Percentiles rank a stretch among this genome's conserved stretches.
These are phyloP conservation scores for Myrica gale DNA, from an alignment of 306 rosid genomes.

Conservation along the genomic window DNA sequence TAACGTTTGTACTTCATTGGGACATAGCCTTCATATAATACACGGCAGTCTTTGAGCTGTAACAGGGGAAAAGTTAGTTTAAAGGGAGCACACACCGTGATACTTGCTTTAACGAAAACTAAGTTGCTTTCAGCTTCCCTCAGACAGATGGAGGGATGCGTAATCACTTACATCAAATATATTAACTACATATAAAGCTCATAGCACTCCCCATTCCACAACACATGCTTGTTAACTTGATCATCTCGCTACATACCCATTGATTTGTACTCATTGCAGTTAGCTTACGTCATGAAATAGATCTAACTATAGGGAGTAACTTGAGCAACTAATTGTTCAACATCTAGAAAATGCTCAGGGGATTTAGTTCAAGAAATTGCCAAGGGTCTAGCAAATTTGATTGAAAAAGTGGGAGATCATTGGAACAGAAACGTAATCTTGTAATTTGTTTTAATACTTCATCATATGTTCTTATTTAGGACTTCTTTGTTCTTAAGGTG, in stretches of 20 bases:
- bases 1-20: constrained; percentile 92
- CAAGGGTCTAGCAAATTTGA: neutral
- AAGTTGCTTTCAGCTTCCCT: constrained; percentile 1
- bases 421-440: neutral
- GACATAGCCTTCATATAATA: constrained; percentile 78
- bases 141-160: neutral
- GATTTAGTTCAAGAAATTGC: neutral
- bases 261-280: neutral
- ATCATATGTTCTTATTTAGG: neutral
- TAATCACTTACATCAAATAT: constrained; percentile 2
- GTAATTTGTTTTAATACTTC: neutral
- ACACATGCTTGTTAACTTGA: neutral
- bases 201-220: neutral
- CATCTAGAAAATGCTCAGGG: neutral
- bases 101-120: constrained; percentile 1
- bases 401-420: neutral
- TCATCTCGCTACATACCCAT: neutral
- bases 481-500: neutral
- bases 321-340: neutral
- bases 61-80: constrained; percentile 30
- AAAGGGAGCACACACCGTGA: constrained; percentile 36
- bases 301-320: neutral
- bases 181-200: neutral
- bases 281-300: neutral
- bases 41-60: constrained; percentile 71